A percentile compares a stretch with the other conserved stretches of the same genome.
These are phyloP conservation scores for Ephemerocybe angulata DNA, from an alignment of 768 basidiomycete genomes.

Conservation along the genomic window DNA sequence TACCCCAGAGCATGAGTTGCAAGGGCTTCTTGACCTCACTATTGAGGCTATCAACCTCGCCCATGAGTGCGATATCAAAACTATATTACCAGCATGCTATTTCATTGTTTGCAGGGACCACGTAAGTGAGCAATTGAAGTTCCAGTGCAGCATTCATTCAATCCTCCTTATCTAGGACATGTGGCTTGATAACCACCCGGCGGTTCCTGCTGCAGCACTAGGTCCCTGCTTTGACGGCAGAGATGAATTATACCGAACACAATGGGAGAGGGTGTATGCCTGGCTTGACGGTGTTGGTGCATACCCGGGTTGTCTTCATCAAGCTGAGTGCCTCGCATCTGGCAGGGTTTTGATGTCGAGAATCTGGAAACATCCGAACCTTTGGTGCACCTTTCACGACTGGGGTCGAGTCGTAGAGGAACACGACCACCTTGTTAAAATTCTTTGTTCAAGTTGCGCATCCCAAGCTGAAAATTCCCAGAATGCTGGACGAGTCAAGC, in stretches of 20 bases:
- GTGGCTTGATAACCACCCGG: no score
- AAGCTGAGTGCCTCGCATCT: no score
- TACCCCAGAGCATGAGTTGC: background rate
- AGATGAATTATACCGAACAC: no score
- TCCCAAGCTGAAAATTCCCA: background rate
- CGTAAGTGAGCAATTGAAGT: background rate
- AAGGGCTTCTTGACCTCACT: no score
- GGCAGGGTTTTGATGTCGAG: no score
- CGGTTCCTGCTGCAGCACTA: no score
- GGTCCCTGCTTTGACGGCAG: no score
- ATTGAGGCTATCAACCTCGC: conserved; percentile 4
- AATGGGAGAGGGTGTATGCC: no score
- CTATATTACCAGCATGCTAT: conserved; percentile 2
- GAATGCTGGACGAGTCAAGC: background rate
- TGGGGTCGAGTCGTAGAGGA: background rate
- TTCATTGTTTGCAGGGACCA: background rate
- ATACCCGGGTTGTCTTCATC: no score
- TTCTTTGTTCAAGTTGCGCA: background rate
- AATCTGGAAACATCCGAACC: background rate
- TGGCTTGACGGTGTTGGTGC: no score
- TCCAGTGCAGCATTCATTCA: no score
- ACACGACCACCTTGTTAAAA: background rate
- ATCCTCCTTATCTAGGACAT: no score
- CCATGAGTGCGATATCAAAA: conserved; percentile 1
- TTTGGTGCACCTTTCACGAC: background rate